Evolutionary conservation across 2,329 filamentous ascomycete genomes (phyloP).

Genomic region (Aspergillus flavus): DNA sequence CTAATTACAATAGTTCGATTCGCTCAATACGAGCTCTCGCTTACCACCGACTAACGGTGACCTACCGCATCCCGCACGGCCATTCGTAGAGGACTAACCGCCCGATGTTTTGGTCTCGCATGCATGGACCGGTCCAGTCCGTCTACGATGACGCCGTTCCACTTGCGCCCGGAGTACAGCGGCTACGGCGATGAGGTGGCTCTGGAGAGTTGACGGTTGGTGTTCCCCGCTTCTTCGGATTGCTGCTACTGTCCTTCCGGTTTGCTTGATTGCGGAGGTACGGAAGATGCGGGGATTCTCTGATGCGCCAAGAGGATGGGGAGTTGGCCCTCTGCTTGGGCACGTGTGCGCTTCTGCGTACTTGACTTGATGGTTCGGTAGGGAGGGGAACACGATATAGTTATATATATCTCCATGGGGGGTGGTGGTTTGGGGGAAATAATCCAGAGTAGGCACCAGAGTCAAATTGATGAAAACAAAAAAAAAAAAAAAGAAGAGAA

Average conservation of each 20-base stretch:
- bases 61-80: background rate
- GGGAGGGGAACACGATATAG: background rate
- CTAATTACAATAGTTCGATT: no score
- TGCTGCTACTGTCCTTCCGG: background rate
- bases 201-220: background rate
- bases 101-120: background rate
- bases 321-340: background rate
- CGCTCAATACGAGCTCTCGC: background rate
- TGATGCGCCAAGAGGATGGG: slow-evolving; percentile 3
- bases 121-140: slow-evolving; percentile 12
- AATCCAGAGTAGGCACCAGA: background rate
- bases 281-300: slow-evolving; percentile 9
- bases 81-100: background rate
- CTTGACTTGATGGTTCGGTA: background rate
- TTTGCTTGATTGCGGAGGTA: slow-evolving; percentile 6
- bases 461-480: no score
- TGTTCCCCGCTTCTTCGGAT: slow-evolving; percentile 7
- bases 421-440: background rate
- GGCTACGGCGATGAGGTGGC: background rate
- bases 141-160: background rate
- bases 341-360: background rate
- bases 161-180: background rate
- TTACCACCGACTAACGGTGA: background rate
- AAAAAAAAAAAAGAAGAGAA: no score
- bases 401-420: background rate